These are phyloP conservation scores for Medicago arabica DNA, from an alignment of 306 rosid species.

Conservation along the genomic window DNA sequence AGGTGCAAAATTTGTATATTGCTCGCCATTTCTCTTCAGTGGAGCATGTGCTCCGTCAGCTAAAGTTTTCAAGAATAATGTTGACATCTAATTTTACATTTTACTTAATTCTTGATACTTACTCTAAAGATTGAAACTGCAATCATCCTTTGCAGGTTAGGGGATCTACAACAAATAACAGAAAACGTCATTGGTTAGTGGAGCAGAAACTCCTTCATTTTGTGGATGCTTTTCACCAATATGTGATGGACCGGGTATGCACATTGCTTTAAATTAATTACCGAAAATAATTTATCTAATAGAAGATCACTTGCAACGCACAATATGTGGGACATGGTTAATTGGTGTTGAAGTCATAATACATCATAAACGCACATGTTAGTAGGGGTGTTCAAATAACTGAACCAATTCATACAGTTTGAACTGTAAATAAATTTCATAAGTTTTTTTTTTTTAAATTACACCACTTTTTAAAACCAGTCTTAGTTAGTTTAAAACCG, in stretches of 20 bases:
- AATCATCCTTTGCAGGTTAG: conserved; percentile 69
- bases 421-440: too few species aligned
- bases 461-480: too few species aligned
- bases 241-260: conserved; percentile 92
- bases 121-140: conserved; percentile 31
- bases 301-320: conserved; percentile 22
- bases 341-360: conserved; percentile 30
- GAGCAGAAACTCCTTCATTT: conserved; percentile 98
- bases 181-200: conserved; percentile 88
- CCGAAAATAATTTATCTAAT: conserved; percentile 18
- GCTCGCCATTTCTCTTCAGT: conserved; percentile 27
- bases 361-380: conserved; percentile 22
- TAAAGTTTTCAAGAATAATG: background rate
- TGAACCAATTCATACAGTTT: too few species aligned
- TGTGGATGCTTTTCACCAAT: conserved; percentile 98
- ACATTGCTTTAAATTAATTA: conserved; percentile 38
- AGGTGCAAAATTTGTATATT: conserved; percentile 56
- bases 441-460: too few species aligned
- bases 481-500: too few species aligned
- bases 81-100: background rate
- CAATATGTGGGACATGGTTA: conserved; percentile 22
- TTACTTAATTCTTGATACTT: conserved; percentile 25
- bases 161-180: conserved; percentile 57
- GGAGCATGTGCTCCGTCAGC: conserved; percentile 24
- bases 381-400: too few species aligned